Conservation (phyloP, 768 basidiomycete species). For the Tylopilus sp. region DNA sequence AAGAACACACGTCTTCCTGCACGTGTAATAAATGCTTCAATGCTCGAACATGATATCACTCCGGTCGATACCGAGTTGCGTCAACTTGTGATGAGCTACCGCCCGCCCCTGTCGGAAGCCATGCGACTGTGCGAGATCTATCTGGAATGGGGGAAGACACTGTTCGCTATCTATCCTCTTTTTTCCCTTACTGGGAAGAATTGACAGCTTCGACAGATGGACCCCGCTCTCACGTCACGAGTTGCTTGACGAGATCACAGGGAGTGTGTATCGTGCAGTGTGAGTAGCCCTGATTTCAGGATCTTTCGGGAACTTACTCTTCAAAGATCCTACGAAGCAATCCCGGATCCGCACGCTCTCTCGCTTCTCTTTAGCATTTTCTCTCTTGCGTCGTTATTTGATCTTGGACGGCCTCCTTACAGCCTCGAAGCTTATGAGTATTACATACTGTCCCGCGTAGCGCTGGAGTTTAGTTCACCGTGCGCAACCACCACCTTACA, state of each 20-base stretch:
- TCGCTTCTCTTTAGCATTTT: slow-evolving; percentile 65
- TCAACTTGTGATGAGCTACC: slow-evolving; percentile 41
- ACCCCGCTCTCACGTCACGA: slow-evolving; percentile 50
- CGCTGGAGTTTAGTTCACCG: slow-evolving; percentile 46
- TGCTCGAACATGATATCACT: slow-evolving; percentile 31
- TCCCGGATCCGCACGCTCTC: slow-evolving; percentile 49
- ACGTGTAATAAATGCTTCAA: slow-evolving; percentile 37
- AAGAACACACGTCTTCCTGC: slow-evolving; percentile 39
- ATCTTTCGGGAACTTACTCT: neutral
- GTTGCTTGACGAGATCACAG: slow-evolving; percentile 54
- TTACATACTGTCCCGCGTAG: slow-evolving; percentile 54
- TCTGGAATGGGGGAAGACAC: slow-evolving; percentile 55
- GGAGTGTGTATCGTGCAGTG: slow-evolving; percentile 52
- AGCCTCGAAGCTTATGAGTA: slow-evolving; percentile 58
- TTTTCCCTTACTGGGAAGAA: neutral
- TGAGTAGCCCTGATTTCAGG: slow-evolving; percentile 24
- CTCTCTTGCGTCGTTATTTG: slow-evolving; percentile 63
- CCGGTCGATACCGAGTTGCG: slow-evolving; percentile 36
- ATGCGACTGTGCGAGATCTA: slow-evolving; percentile 61
- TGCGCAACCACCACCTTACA: slow-evolving; percentile 49
- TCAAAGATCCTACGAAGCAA: slow-evolving; percentile 37
- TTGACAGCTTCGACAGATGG: slow-evolving; percentile 38
- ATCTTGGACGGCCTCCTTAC: slow-evolving; percentile 45
- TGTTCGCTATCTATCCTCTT: slow-evolving; percentile 43
- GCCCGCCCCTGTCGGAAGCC: slow-evolving; percentile 61